A percentile compares a stretch with the other conserved stretches of the same genome.
phyloP scores from a whole-genome alignment of 192 early-diverging fungal genomes.

The Chytriomyces confervae region DNA sequence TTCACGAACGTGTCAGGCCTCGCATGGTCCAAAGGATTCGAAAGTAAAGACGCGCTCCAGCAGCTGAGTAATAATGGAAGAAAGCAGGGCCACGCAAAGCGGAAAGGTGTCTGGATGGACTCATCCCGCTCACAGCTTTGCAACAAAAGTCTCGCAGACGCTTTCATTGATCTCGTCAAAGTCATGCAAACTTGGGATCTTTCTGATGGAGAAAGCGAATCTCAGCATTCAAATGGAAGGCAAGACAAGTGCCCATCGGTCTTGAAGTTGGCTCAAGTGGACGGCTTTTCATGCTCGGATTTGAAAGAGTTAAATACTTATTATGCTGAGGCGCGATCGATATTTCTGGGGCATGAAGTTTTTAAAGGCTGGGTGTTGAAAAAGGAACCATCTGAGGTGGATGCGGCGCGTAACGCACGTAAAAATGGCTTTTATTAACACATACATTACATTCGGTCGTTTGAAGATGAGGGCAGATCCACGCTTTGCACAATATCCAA shows the following conservation, averaged over 20 bases:
- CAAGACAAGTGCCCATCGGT: neutral
- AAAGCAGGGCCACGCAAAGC: slow-evolving; percentile 28
- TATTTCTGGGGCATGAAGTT: slow-evolving; percentile 7
- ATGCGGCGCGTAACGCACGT: no score
- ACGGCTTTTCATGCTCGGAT: neutral
- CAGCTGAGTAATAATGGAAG: slow-evolving; percentile 8
- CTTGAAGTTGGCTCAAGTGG: neutral
- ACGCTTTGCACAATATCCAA: neutral
- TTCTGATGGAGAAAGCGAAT: neutral
- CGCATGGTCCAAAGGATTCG: slow-evolving; percentile 9
- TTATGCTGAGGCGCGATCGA: slow-evolving; percentile 13
- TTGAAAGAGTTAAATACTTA: slow-evolving; percentile 2
- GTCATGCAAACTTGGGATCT: neutral
- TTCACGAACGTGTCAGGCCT: neutral
- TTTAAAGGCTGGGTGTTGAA: slow-evolving; percentile 39
- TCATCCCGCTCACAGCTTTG: slow-evolving; percentile 8
- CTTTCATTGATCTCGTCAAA: slow-evolving; percentile 18
- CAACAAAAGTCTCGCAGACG: neutral
- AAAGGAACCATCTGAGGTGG: neutral
- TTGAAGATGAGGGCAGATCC: neutral
- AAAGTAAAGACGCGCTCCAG: no score
- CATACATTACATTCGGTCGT: no score
- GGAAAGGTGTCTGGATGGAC: slow-evolving; percentile 25
- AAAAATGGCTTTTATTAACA: no score
- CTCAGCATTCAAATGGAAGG: neutral